Conservation (phyloP, 805 yeast genomes). For the Kluyveromyces nonfermentans region DNA sequence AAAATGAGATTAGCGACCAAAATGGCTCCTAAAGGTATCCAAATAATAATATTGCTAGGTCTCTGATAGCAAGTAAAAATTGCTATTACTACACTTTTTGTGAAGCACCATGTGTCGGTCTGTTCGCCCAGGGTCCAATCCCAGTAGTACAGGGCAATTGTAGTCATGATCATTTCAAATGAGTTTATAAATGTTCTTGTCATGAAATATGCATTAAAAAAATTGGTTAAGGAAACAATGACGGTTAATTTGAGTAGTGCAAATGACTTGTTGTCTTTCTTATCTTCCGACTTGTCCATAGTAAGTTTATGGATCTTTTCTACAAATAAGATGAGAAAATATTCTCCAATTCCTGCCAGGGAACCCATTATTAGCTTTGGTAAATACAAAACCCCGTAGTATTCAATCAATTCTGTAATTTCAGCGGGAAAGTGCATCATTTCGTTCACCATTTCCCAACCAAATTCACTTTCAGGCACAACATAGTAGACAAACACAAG, state of each 20-base stretch:
- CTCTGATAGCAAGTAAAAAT: conserved; percentile 60
- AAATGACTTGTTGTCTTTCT: conserved; percentile 1
- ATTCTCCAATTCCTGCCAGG: conserved; percentile 66
- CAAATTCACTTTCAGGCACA: conserved; percentile 4
- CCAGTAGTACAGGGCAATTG: conserved; percentile 62
- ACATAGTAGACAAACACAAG: neutral
- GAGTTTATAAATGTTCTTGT: conserved; percentile 84
- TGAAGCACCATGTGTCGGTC: conserved; percentile 16
- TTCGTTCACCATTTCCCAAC: conserved; percentile 5
- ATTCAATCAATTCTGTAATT: conserved; percentile 27
- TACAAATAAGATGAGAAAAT: conserved; percentile 43
- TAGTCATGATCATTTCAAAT: conserved; percentile 64
- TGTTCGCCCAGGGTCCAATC: conserved; percentile 39
- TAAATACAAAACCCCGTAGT: conserved; percentile 33
- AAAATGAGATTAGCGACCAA: conserved; percentile 14
- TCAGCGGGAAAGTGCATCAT: conserved; percentile 11
- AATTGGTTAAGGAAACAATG: conserved; percentile 20
- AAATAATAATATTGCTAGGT: conserved; percentile 75
- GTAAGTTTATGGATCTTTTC: conserved; percentile 18
- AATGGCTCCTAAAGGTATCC: conserved; percentile 53
- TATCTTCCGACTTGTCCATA: conserved; percentile 14
- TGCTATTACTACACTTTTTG: conserved; percentile 41
- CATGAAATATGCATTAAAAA: conserved; percentile 70
- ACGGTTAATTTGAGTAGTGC: conserved; percentile 15
- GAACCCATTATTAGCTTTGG: conserved; percentile 68